Conservation (phyloP, 495 filamentous ascomycete species). For the Rhypophila decipiens region DNA sequence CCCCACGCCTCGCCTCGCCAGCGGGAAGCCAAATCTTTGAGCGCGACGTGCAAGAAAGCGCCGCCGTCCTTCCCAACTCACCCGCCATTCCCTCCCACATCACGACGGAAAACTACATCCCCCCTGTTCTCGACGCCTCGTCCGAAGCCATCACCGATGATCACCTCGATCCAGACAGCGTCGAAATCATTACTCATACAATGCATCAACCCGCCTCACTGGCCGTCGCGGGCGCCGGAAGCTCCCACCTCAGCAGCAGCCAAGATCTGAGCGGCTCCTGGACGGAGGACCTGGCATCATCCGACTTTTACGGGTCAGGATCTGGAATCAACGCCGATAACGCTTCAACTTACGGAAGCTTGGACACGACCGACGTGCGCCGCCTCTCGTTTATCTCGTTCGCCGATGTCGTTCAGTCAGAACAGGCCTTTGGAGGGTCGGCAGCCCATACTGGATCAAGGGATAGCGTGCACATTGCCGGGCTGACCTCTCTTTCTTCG, state of each 20-base stretch:
- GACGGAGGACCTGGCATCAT: conserved; percentile 50
- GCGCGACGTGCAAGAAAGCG: conserved; percentile 80
- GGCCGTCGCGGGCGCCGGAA: conserved; percentile 44
- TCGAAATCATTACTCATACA: conserved; percentile 81
- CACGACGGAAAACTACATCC: conserved; percentile 86
- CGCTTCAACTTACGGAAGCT: conserved; percentile 62
- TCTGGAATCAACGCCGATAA: conserved; percentile 36
- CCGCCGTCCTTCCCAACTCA: conserved; percentile 54
- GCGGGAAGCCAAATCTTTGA: conserved; percentile 86
- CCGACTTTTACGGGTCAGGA: conserved; percentile 8
- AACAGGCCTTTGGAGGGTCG: conserved; percentile 44
- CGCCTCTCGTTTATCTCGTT: conserved; percentile 90
- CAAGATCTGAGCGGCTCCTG: conserved; percentile 32
- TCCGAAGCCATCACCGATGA: conserved; percentile 83
- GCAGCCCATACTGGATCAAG: conserved; percentile 36
- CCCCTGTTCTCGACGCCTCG: conserved; percentile 80
- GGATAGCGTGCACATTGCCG: conserved; percentile 55
- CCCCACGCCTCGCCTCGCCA: conserved; percentile 57
- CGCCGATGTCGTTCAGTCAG: conserved; percentile 87
- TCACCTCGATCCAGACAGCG: conserved; percentile 66
- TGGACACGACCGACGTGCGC: conserved; percentile 71
- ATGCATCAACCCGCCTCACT: conserved; percentile 71
- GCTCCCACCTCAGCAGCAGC: conserved; percentile 1
- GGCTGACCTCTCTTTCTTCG: conserved; percentile 45
- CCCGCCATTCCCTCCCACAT: conserved; percentile 83